phyloP scores from a whole-genome alignment of 164 flowering plant species.

The Tinospora cordifolia region DNA sequence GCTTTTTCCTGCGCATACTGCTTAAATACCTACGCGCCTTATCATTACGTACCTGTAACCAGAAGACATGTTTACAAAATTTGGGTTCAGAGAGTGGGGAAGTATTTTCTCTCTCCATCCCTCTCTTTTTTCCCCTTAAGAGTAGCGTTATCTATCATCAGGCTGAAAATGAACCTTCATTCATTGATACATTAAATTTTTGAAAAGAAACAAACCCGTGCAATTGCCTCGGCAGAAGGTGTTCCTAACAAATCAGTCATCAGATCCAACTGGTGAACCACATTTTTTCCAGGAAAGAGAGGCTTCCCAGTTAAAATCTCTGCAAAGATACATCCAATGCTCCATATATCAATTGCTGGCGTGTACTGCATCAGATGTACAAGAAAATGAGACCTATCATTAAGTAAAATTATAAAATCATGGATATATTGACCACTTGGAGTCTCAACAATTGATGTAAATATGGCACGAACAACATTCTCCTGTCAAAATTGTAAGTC shows the following conservation, averaged over 20 bases:
- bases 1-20: conserved; percentile 86
- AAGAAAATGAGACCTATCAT: not conserved
- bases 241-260: conserved; percentile 94
- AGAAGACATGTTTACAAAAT: not conserved
- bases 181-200: not conserved
- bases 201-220: conserved; percentile 50
- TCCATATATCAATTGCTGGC: conserved; percentile 98
- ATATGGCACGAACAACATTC: not conserved
- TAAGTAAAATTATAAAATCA: not conserved
- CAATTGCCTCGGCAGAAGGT: conserved; percentile 83
- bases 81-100: not conserved
- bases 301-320: conserved; percentile 96
- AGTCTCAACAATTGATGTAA: not conserved
- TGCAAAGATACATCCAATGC: conserved; percentile 97
- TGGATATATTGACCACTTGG: not conserved
- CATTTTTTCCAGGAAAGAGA: conserved; percentile 96
- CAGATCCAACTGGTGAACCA: conserved; percentile 90
- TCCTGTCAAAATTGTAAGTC: not conserved
- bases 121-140: too few relatives aligned
- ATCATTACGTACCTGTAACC: conserved; percentile 80
- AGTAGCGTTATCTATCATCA: not conserved
- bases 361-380: conserved; percentile 60
- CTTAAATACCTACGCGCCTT: conserved; percentile 92
- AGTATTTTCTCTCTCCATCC: not conserved
- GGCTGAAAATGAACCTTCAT: not conserved